phyloP scores from a whole-genome alignment of 2,329 filamentous ascomycete genomes.

The Ceratocystis eucalypticola region DNA sequence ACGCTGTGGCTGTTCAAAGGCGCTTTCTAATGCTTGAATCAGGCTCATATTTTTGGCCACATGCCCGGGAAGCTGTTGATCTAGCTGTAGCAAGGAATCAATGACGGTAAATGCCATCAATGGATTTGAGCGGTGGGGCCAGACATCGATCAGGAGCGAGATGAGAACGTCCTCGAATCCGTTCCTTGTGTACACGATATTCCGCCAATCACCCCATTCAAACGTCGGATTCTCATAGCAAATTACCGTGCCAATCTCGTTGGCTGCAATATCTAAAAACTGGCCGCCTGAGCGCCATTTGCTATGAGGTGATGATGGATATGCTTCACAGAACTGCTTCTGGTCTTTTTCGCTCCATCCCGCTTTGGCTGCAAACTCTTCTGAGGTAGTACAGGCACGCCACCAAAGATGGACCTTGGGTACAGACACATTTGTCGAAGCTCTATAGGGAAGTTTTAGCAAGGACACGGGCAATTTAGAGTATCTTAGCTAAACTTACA shows the following conservation, averaged over 20 bases:
- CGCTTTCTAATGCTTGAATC: conserved; percentile 2
- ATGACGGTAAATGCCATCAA: conserved; percentile 10
- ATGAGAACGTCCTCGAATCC: conserved; percentile 17
- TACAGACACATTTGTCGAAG: conserved; percentile 1
- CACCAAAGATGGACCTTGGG: conserved; percentile 15
- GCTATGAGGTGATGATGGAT: conserved; percentile 3
- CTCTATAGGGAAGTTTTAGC: conserved; percentile 1
- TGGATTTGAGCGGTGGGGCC: conserved; percentile 11
- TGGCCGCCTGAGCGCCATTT: conserved; percentile 15
- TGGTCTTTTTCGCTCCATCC: conserved; percentile 9
- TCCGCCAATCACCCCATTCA: conserved; percentile 17
- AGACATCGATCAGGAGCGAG: conserved; percentile 11
- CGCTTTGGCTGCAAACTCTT: conserved; percentile 14
- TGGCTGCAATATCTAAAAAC: conserved; percentile 18
- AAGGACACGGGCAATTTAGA: neutral
- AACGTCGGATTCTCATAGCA: conserved; percentile 15
- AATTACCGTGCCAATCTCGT: conserved; percentile 17
- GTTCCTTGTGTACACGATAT: conserved; percentile 14
- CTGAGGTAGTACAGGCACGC: conserved; percentile 14
- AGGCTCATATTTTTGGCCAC: neutral
- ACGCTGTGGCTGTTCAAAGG: conserved; percentile 15
- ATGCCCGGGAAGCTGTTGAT: neutral
- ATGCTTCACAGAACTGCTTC: conserved; percentile 10
- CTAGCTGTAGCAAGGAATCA: conserved; percentile 12
- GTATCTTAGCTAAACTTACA: neutral